Conservation (phyloP, 1,284 basidiomycete species). For the Mycena citricolor region DNA sequence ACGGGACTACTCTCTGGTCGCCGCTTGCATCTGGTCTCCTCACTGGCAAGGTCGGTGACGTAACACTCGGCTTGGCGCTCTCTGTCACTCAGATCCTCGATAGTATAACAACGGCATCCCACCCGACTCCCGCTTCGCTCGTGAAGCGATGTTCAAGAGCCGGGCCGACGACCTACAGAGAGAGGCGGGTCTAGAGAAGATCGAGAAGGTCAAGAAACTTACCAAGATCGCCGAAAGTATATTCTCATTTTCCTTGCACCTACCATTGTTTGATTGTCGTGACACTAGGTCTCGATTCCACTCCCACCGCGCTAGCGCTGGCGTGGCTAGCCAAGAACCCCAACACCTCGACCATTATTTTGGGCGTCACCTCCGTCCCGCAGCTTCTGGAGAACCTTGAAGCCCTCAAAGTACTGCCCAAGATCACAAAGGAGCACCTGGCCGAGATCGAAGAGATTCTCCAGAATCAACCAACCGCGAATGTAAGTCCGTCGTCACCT, state of each 20-base stretch:
- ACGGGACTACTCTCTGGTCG: conserved; percentile 74
- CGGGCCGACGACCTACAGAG: conserved; percentile 45
- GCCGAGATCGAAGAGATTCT: conserved; percentile 69
- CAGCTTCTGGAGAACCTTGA: conserved; percentile 42
- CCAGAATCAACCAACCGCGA: conserved; percentile 44
- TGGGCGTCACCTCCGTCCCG: conserved; percentile 57
- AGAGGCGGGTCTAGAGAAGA: conserved; percentile 62
- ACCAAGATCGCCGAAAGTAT: conserved; percentile 59
- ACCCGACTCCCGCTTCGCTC: conserved; percentile 60
- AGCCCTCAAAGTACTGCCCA: conserved; percentile 64
- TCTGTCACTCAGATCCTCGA: background rate
- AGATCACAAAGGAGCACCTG: conserved; percentile 64
- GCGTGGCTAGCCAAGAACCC: conserved; percentile 76
- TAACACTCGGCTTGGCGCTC: background rate
- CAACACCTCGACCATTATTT: conserved; percentile 68
- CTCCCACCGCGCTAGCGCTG: conserved; percentile 55
- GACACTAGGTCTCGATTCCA: conserved; percentile 36
- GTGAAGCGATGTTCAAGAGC: conserved; percentile 45
- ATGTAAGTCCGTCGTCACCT: no score
- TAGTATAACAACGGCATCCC: conserved; percentile 58
- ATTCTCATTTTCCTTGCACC: no score
- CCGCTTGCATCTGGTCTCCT: conserved; percentile 73
- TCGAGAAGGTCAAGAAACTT: conserved; percentile 68
- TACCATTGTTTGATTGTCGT: no score
- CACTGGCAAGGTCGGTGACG: conserved; percentile 67